Evolutionary conservation across 192 early-diverging fungal genomes (phyloP).

Genomic region (Entophlyctis luteolus): DNA sequence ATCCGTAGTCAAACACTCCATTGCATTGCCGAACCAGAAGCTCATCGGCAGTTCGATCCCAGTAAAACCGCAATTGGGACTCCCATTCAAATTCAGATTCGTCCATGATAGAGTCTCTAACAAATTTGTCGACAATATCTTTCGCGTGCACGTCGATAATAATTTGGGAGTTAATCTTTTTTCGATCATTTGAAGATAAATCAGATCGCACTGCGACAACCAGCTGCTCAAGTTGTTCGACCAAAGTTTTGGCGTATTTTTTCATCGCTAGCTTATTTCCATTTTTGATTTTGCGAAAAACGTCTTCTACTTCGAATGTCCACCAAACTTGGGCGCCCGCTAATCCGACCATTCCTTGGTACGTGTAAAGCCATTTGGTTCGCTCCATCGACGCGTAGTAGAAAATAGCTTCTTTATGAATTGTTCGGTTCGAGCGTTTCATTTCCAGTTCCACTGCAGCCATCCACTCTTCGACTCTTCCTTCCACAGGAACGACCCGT

Average conservation of each 20-base stretch:
- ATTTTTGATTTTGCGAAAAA: conserved; percentile 53
- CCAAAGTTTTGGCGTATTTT: conserved; percentile 49
- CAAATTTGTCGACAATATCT: conserved; percentile 60
- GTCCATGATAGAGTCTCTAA: conserved; percentile 54
- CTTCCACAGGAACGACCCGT: conserved; percentile 45
- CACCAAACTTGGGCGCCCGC: conserved; percentile 65
- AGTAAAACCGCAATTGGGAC: conserved; percentile 61
- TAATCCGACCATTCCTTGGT: conserved; percentile 55
- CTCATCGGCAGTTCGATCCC: conserved; percentile 51
- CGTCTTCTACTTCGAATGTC: conserved; percentile 67
- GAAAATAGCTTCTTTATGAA: conserved; percentile 61
- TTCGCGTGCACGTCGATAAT: conserved; percentile 62
- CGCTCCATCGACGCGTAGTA: conserved; percentile 59
- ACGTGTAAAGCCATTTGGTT: conserved; percentile 47
- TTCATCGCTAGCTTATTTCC: conserved; percentile 62
- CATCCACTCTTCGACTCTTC: conserved; percentile 62
- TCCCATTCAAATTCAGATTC: conserved; percentile 61
- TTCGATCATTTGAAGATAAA: conserved; percentile 49
- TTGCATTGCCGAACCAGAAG: conserved; percentile 51
- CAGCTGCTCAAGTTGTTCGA: conserved; percentile 52
- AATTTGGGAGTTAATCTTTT: conserved; percentile 57
- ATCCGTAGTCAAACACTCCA: conserved; percentile 60
- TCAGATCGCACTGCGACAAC: conserved; percentile 53
- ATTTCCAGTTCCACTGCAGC: conserved; percentile 56
- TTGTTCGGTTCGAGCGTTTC: conserved; percentile 55